phyloP scores from a whole-genome alignment of 1,284 basidiomycete species.

The Anthracocystis setariae region DNA sequence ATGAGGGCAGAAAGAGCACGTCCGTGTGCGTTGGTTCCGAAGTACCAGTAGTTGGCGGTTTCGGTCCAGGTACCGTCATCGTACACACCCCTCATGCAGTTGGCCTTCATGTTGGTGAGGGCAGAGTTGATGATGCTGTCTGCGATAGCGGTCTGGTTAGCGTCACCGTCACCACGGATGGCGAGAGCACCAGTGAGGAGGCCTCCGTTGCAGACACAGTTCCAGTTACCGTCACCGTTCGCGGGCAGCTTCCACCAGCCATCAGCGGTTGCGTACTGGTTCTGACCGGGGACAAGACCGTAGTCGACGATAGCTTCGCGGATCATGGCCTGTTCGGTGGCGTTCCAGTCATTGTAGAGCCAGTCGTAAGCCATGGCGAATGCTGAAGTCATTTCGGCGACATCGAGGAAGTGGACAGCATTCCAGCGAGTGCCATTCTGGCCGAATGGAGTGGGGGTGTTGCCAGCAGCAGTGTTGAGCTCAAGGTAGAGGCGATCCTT shows the following conservation, averaged over 20 bases:
- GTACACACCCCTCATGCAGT: slow-evolving; percentile 76
- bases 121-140: slow-evolving; percentile 76
- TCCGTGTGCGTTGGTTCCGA: slow-evolving; percentile 84
- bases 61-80: slow-evolving; percentile 93
- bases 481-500: slow-evolving; percentile 85
- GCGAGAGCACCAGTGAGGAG: slow-evolving; percentile 89
- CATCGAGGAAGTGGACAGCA: slow-evolving; percentile 89
- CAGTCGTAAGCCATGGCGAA: slow-evolving; percentile 88
- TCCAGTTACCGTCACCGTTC: slow-evolving; percentile 83
- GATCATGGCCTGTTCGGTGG: slow-evolving; percentile 78
- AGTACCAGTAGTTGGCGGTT: slow-evolving; percentile 79
- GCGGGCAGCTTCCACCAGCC: slow-evolving; percentile 70
- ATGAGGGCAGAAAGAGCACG: slow-evolving; percentile 86
- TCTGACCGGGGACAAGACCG: slow-evolving; percentile 73
- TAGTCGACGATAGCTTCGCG: slow-evolving; percentile 80
- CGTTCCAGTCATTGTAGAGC: slow-evolving; percentile 85
- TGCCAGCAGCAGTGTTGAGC: slow-evolving; percentile 71
- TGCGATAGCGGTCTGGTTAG: slow-evolving; percentile 82
- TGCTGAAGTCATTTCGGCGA: slow-evolving; percentile 79
- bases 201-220: slow-evolving; percentile 94
- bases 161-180: slow-evolving; percentile 75
- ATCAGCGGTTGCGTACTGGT: slow-evolving; percentile 65
- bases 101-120: slow-evolving; percentile 78
- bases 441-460: slow-evolving; percentile 70
- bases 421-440: slow-evolving; percentile 78